Percentiles rank a stretch among this genome's conserved stretches.
Evolutionary conservation across 352 stramenopile genomes (phyloP).

Genomic region (Pythium phragmitis): DNA sequence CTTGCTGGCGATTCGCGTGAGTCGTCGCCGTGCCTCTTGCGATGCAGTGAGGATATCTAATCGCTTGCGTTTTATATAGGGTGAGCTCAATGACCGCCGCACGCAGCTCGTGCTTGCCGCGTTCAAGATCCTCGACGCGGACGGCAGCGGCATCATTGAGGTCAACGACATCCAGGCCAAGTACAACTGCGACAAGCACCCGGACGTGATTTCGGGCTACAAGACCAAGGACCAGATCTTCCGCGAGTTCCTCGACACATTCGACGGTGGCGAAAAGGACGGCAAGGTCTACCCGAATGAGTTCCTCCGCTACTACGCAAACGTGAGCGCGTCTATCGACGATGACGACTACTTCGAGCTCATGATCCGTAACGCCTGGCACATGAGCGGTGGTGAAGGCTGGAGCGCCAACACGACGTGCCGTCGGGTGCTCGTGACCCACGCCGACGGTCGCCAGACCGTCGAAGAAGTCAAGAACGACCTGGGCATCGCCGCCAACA

Average conservation of each 20-base stretch:
- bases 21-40: neutral
- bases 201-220: slow-evolving; percentile 73
- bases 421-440: slow-evolving; percentile 85
- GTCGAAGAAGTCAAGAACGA: slow-evolving; percentile 88
- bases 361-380: slow-evolving; percentile 90
- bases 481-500: slow-evolving; percentile 59
- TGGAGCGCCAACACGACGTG: slow-evolving; percentile 85
- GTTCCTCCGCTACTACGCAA: slow-evolving; percentile 90
- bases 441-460: slow-evolving; percentile 72
- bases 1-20: slow-evolving; percentile 59
- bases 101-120: slow-evolving; percentile 73
- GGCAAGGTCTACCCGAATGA: slow-evolving; percentile 83
- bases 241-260: slow-evolving; percentile 84
- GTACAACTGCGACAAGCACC: slow-evolving; percentile 85
- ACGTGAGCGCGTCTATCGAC: slow-evolving; percentile 89
- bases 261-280: slow-evolving; percentile 86
- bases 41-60: neutral
- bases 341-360: slow-evolving; percentile 93
- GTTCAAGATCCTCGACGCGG: slow-evolving; percentile 75
- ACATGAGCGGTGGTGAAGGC: slow-evolving; percentile 84
- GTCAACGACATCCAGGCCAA: slow-evolving; percentile 71
- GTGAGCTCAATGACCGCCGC: slow-evolving; percentile 49
- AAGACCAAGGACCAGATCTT: slow-evolving; percentile 76
- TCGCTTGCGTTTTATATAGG: neutral
- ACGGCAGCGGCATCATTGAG: slow-evolving; percentile 72